A percentile compares a stretch with the other conserved stretches of the same genome.
phyloP scores from a whole-genome alignment of 2,329 filamentous ascomycete species.

The Trichoderma afroharzianum region DNA sequence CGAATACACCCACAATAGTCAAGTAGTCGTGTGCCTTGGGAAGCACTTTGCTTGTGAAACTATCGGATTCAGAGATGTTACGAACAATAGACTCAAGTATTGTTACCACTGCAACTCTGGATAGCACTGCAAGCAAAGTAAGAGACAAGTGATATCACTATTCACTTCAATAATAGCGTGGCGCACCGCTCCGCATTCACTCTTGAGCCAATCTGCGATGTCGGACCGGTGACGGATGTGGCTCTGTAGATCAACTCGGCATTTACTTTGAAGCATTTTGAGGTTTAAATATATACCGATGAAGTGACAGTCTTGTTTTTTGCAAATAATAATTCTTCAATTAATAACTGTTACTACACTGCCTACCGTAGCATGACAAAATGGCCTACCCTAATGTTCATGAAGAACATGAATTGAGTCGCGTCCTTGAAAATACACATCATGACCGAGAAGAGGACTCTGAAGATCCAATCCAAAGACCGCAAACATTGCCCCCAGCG shows the following conservation, averaged over 20 bases:
- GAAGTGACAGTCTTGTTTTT: background rate
- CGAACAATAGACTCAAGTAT: background rate
- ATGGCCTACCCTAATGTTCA: background rate
- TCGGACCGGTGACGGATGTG: slow-evolving; percentile 7
- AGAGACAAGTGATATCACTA: background rate
- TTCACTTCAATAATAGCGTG: background rate
- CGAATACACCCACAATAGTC: background rate
- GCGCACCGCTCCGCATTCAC: background rate
- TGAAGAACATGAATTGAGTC: background rate
- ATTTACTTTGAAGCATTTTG: background rate
- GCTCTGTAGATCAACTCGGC: background rate
- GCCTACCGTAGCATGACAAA: background rate
- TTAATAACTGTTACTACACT: background rate
- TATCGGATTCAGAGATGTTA: too few species aligned
- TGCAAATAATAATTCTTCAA: background rate
- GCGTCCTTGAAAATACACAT: background rate
- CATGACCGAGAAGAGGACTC: background rate
- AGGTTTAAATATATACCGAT: background rate
- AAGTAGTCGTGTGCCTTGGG: background rate
- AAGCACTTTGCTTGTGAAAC: too few species aligned
- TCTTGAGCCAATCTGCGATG: background rate
- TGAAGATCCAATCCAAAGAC: background rate
- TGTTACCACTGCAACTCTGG: background rate
- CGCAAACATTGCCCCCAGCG: slow-evolving; percentile 26
- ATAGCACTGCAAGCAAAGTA: background rate